Conservation (phyloP, 2,329 filamentous ascomycete genomes). For the Epichloe typhina region DNA sequence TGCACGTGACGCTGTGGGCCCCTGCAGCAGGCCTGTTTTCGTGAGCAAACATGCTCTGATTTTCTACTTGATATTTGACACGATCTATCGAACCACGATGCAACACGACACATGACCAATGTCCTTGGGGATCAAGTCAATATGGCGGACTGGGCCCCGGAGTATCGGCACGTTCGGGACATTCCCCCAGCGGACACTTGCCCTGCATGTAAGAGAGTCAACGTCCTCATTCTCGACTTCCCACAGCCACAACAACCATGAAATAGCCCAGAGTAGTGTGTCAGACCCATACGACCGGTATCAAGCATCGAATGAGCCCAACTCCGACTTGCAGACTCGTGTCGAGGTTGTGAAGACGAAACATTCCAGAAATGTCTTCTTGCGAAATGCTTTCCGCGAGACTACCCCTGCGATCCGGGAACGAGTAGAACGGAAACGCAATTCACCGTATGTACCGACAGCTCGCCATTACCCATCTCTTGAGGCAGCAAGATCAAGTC, state of each 20-base stretch:
- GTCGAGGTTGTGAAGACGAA: constrained; percentile 5
- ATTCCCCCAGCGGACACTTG: constrained; percentile 10
- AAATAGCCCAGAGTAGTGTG: neutral
- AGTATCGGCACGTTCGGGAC: constrained; percentile 15
- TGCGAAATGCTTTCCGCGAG: constrained; percentile 17
- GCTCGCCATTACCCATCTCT: constrained; percentile 16
- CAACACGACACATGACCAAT: constrained; percentile 26
- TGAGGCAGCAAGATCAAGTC: constrained; percentile 12
- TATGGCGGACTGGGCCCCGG: constrained; percentile 28
- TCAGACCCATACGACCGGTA: neutral
- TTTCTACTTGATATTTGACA: neutral
- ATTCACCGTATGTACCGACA: constrained; percentile 16
- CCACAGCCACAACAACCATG: neutral
- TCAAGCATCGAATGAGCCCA: constrained; percentile 4
- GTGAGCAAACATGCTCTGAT: neutral
- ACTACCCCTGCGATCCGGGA: constrained; percentile 10
- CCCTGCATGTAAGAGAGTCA: constrained; percentile 8
- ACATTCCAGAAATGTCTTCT: constrained; percentile 14
- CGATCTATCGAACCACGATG: constrained; percentile 17
- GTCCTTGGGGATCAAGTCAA: constrained; percentile 31
- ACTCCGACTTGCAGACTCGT: neutral
- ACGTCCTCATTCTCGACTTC: neutral
- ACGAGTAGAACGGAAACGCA: constrained; percentile 9
- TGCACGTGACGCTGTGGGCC: constrained; percentile 7
- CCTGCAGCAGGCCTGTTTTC: neutral